A percentile compares a stretch with the other conserved stretches of the same genome.
Conservation (phyloP, 257 asterid genomes). For the Thymus mandschuricus region DNA sequence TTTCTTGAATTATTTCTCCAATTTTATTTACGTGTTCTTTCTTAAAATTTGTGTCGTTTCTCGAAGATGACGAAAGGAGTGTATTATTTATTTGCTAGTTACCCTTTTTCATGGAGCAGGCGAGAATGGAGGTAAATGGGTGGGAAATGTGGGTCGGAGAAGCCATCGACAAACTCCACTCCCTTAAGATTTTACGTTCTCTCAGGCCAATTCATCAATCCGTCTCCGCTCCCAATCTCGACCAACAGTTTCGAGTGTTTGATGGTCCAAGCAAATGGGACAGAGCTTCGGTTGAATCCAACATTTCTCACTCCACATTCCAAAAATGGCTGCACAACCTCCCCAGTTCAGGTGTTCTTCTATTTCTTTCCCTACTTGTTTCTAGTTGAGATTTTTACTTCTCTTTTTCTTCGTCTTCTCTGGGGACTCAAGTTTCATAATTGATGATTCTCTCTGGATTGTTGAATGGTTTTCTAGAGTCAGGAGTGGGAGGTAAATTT, state of each 20-base stretch:
- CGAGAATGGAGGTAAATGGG: slow-evolving; percentile 44
- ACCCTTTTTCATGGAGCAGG: not conserved
- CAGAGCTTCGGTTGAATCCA: slow-evolving; percentile 78
- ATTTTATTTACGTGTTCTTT: no score
- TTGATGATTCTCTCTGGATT: no score
- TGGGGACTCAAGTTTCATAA: no score
- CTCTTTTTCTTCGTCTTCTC: not conserved
- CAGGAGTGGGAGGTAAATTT: not conserved
- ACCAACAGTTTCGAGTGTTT: slow-evolving; percentile 39
- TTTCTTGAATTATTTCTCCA: no score
- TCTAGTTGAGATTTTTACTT: not conserved
- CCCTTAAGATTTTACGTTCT: slow-evolving; percentile 74
- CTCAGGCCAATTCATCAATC: slow-evolving; percentile 77
- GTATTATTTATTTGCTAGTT: no score
- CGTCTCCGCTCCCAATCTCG: slow-evolving; percentile 28
- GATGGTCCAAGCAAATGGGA: slow-evolving; percentile 77
- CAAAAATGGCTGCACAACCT: slow-evolving; percentile 78
- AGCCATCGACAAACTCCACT: slow-evolving; percentile 62
- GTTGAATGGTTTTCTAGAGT: not conserved
- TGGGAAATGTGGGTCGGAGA: slow-evolving; percentile 77
- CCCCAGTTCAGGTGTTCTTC: slow-evolving; percentile 74
- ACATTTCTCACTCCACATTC: slow-evolving; percentile 72
- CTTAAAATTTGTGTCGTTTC: no score
- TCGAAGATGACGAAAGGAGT: no score
- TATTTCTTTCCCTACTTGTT: not conserved